Evolutionary conservation across 73 alveolate species (phyloP), one percentile per base, ranked within the genome.

Genomic region (Breviolum minutum): DNA sequence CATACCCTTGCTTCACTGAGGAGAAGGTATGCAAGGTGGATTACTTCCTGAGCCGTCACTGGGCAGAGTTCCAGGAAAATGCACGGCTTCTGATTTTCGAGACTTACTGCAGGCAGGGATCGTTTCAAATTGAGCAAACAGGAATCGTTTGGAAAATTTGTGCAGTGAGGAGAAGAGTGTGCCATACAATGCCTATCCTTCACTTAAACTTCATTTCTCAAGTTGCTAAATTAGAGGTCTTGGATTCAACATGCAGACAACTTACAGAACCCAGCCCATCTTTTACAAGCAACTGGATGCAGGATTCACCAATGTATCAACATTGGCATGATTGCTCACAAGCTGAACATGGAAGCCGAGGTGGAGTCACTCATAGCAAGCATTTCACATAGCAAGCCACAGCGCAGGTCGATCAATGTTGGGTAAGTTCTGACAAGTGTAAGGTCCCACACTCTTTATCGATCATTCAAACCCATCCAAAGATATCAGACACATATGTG

Each of bases 331-430:
- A 93, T 93, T 68, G 98, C 98, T 17, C 68, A 69, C 92, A 93
- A 93, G 98, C 98, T 93, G 66, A 93, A 93, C 98, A 93, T 93
- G 98, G 91, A 76, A 77, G 98, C 98, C 2, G 96, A 90, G 96
- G 96, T 27, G 71, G 7, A 30, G 27, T 73, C 54, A 22, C 2
- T 40, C 32, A n/a, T 54, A 32, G 17, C 32, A 71, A 71, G 82
- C 24, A 27, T 71, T 71, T 26, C 27, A 13, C 82, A 71, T 13
- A 27, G 8, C 27, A 27, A 71, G 14, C 32, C 27, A 10, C 11
- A 8, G 24, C 0, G 0, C 3, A 40, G 54, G 54, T 40, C 54
- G 54, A 40, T 40, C 54, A 40, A 3, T 40, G 54, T 40, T 40
- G 54, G 54, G 54, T 40, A 40, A 40, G 54, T 40, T 40, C 54